phyloP scores from a whole-genome alignment of 1,139 yeast genomes.

The Blastobotrys ciferrii region DNA sequence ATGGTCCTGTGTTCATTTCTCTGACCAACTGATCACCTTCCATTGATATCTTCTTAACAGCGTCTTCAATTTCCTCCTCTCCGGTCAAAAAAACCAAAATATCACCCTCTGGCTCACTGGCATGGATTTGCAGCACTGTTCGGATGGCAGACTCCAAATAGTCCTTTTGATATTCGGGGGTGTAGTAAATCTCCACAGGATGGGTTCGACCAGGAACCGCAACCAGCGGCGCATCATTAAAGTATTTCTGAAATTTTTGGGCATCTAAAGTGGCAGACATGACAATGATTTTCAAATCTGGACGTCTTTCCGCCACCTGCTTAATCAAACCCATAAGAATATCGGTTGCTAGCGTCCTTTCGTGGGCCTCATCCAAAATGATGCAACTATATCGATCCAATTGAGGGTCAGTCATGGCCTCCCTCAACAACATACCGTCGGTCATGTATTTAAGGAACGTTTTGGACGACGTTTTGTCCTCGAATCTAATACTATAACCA shows the following conservation, averaged over 20 bases:
- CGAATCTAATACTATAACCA: constrained; percentile 91
- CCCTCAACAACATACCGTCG: constrained; percentile 96
- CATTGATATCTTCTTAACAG: constrained; percentile 79
- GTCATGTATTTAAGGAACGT: constrained; percentile 95
- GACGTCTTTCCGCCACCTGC: constrained; percentile 73
- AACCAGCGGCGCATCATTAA: constrained; percentile 85
- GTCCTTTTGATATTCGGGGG: constrained; percentile 94
- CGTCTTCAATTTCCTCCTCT: constrained; percentile 98
- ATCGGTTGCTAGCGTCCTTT: constrained; percentile 94
- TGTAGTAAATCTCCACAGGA: constrained; percentile 94
- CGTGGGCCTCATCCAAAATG: constrained; percentile 97
- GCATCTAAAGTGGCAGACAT: constrained; percentile 99
- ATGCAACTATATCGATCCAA: constrained; percentile 80
- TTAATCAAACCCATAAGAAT: constrained; percentile 93
- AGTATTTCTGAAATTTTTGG: constrained; percentile 87
- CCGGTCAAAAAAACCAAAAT: constrained; percentile 87
- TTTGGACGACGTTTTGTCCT: constrained; percentile 74
- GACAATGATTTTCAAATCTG: constrained; percentile 85
- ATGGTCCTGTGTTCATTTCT: constrained; percentile 87
- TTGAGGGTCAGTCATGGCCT: constrained; percentile 95
- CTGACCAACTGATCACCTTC: constrained; percentile 87
- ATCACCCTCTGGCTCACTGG: constrained; percentile 94
- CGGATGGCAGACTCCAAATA: constrained; percentile 92
- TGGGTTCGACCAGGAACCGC: constrained; percentile 98
- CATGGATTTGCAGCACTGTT: constrained; percentile 93